Base-by-base conservation (phyloP, 192 early-diverging fungal genomes). In the Obelidium mucronatum region DNA sequence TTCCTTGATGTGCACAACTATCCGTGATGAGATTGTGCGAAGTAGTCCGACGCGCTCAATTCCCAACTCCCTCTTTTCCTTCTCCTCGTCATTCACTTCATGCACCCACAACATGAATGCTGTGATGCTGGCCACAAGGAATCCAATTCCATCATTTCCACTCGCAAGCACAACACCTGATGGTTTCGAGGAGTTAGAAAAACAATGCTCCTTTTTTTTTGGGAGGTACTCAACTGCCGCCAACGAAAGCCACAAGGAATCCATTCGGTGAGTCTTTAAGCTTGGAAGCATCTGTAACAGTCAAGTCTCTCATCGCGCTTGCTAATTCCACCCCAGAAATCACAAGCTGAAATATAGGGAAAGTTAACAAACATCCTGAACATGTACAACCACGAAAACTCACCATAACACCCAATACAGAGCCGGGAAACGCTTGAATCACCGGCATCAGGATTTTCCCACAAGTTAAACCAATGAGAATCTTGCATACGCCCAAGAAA, bases 371-470 rank as follows among this genome's bases (percentile, higher is more conserved):
- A 28, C n/a, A n/a, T n/a, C n/a, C n/a, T n/a, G n/a, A n/a, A n/a
- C n/a, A n/a, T n/a, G n/a, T n/a, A n/a, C n/a, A n/a, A n/a, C n/a
- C n/a, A n/a, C n/a, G n/a, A n/a, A n/a, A n/a, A n/a, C n/a, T n/a
- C n/a, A n/a, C n/a, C 93, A 97, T 93, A 39, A 97, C 92, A 52
- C 92, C 94, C 39, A 97, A 81, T 40, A 96, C 82, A 0, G 93
- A 91, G 22, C 76, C 84, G 4, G 96, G 96, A 76, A 95, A 94
- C 56, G 81, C 79, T 44, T 84, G 69, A 63, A 97, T 86, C 5
- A 97, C 63, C 1, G 79, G 89, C 35, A 92, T 79, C 56, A 97
- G 85, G 4, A 94, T 93, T 40, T 86, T 87, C 36, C 94, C 94
- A 86, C 96, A 94, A 53, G 95, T 77, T n/a, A 95, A 84, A 35